Conservation (phyloP, 164 flowering plant species). For the Dillenia suffruticosa region DNA sequence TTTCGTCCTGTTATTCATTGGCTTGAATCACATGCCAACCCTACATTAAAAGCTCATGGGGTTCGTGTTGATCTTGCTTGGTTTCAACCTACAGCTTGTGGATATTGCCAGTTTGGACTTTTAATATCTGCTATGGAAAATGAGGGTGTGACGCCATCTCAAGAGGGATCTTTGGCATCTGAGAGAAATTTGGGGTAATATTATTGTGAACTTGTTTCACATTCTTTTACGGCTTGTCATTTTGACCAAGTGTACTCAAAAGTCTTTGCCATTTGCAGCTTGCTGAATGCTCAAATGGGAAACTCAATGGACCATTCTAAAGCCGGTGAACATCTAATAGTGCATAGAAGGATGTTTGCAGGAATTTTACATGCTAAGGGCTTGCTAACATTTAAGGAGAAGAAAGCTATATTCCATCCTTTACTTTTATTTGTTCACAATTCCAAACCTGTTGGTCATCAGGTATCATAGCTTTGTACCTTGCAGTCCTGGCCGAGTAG, state of each 20-base stretch:
- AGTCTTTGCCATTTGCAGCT: slow-evolving; percentile 20
- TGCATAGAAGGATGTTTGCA: slow-evolving; percentile 39
- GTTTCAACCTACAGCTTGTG: slow-evolving; percentile 69
- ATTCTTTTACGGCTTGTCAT: neutral
- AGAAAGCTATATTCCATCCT: slow-evolving; percentile 26
- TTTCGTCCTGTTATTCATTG: slow-evolving; percentile 61
- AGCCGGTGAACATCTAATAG: slow-evolving; percentile 29
- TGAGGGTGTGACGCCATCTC: slow-evolving; percentile 22
- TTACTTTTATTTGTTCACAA: slow-evolving; percentile 36
- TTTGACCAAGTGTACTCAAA: neutral
- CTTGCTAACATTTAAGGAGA: slow-evolving; percentile 34
- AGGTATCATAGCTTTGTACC: slow-evolving; percentile 23
- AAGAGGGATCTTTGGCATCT: slow-evolving; percentile 19
- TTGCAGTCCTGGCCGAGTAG: too few species aligned
- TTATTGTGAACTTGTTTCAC: neutral
- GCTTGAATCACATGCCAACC: slow-evolving; percentile 88
- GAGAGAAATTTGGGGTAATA: slow-evolving; percentile 46
- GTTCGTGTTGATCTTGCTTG: slow-evolving; percentile 67
- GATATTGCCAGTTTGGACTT: slow-evolving; percentile 83
- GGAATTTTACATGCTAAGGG: slow-evolving; percentile 36
- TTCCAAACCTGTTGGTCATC: slow-evolving; percentile 56
- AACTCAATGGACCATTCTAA: slow-evolving; percentile 23
- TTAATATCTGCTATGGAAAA: slow-evolving; percentile 44
- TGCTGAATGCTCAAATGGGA: slow-evolving; percentile 20
- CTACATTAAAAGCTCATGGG: slow-evolving; percentile 56